phyloP scores from a whole-genome alignment of 2,329 filamentous ascomycete species.

The Fonsecaea monophora region DNA sequence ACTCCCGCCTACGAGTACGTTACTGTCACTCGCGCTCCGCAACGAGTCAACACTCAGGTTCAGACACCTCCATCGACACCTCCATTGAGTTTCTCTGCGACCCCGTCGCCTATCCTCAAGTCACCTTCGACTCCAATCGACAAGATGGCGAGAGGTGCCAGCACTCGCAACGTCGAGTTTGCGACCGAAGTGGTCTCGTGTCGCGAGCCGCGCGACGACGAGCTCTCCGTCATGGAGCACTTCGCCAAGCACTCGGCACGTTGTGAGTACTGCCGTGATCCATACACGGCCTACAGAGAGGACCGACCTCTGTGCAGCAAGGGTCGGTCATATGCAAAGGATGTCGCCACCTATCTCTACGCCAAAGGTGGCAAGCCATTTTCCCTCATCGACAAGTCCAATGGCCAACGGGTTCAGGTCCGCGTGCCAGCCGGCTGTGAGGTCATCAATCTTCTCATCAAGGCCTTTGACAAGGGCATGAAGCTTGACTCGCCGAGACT shows the following conservation, averaged over 20 bases:
- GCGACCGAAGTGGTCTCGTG: conserved; percentile 36
- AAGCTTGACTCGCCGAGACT: conserved; percentile 25
- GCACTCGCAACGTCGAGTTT: conserved; percentile 38
- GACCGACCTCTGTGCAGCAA: conserved; percentile 45
- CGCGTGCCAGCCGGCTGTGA: conserved; percentile 50
- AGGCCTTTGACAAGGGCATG: conserved; percentile 53
- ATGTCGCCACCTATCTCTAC: conserved; percentile 48
- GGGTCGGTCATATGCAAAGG: conserved; percentile 44
- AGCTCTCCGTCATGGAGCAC: conserved; percentile 46
- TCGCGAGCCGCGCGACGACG: conserved; percentile 43
- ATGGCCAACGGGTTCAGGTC: conserved; percentile 48
- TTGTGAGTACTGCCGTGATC: conserved; percentile 45
- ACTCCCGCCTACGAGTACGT: conserved; percentile 32
- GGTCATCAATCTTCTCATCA: conserved; percentile 48
- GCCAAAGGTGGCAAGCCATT: conserved; percentile 47
- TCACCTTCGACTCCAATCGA: conserved; percentile 30
- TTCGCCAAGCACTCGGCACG: conserved; percentile 46
- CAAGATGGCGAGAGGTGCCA: conserved; percentile 33
- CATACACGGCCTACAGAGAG: conserved; percentile 42
- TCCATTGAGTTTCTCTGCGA: conserved; percentile 33
- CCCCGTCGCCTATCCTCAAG: conserved; percentile 30
- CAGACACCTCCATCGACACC: conserved; percentile 30
- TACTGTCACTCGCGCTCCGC: conserved; percentile 33
- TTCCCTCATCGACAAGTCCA: conserved; percentile 52
- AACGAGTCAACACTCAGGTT: conserved; percentile 15